Evolutionary conservation across 176 grass and related monocot genomes (phyloP), one percentile per base, ranked within the genome.

Genomic region (Oryza longistaminata): DNA sequence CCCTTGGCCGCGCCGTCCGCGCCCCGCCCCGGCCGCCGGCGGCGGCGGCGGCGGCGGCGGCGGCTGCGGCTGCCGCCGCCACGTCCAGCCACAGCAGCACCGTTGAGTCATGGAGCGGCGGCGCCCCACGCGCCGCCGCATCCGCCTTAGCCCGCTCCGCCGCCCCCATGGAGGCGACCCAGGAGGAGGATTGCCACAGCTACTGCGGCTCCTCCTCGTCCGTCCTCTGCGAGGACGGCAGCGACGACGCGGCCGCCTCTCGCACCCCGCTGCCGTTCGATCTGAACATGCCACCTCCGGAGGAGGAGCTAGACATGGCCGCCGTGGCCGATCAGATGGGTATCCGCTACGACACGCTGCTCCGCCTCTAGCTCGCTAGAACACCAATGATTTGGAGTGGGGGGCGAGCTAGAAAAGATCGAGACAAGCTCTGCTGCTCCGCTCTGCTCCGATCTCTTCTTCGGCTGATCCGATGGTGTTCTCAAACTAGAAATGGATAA

Each of bases 51-150:
- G 7, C 6, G 55, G 55, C 0, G 71, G 52, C 6, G 55, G 44
- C 37, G 37, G 6, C 6, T 44, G n/a, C n/a, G n/a, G 55, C 37
- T 0, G 37, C 83, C 0, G 26, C 92, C 29, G 90, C 82, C 66
- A 90, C 94, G 10, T 91, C 91, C n/a, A 93, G 94, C 87, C 94
- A 86, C 58, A 97, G 91, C 73, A 97, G 94, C 91, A 97, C 94
- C 26, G 91, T 97, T 12, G 94, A 97, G 60, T 97, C 94, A 45
- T 79, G 93, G 90, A 68, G 90, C 84, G 76, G 87, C 72, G 88
- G 90, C 82, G 84, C 24, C 0, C 71, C 78, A 45, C 85, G 86
- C 67, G 88, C 74, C 39, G 39, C 60, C 62, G 53, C 53, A 58
- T 26, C 73, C 46, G 11, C 52, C 64, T 11, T 70, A 17, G 67